phyloP scores from a whole-genome alignment of 305 asterid species.

The Fraxinus baroniana region DNA sequence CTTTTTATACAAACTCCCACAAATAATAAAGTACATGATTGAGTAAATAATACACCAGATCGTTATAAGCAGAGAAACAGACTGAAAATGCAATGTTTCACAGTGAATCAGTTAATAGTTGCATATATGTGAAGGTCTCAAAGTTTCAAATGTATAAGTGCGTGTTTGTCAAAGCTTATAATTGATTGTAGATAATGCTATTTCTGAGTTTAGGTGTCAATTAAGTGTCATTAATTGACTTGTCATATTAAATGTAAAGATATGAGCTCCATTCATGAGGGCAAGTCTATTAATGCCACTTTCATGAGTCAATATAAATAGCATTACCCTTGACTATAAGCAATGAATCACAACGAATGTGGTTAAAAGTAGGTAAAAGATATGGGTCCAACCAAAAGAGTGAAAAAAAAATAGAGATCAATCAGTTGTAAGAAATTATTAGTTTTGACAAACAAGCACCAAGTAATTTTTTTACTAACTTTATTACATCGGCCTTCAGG shows the following conservation, averaged over 20 bases:
- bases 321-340: neutral
- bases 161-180: neutral
- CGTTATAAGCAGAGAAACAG: neutral
- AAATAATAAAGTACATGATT: neutral
- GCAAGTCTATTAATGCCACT: neutral
- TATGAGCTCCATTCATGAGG: neutral
- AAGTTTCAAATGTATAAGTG: neutral
- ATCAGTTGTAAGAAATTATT: neutral
- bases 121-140: neutral
- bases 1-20: neutral
- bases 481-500: neutral
- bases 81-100: neutral
- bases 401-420: neutral
- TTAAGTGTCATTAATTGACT: neutral
- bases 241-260: neutral
- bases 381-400: neutral
- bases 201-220: neutral
- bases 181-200: neutral
- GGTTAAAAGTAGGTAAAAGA: neutral
- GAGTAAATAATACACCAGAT: neutral
- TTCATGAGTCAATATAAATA: neutral
- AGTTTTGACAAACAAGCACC: neutral
- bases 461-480: neutral
- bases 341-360: neutral
- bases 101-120: neutral